These are phyloP conservation scores for Fusarium avenaceum DNA, from an alignment of 2,329 filamentous ascomycete species.

Conservation along the genomic window DNA sequence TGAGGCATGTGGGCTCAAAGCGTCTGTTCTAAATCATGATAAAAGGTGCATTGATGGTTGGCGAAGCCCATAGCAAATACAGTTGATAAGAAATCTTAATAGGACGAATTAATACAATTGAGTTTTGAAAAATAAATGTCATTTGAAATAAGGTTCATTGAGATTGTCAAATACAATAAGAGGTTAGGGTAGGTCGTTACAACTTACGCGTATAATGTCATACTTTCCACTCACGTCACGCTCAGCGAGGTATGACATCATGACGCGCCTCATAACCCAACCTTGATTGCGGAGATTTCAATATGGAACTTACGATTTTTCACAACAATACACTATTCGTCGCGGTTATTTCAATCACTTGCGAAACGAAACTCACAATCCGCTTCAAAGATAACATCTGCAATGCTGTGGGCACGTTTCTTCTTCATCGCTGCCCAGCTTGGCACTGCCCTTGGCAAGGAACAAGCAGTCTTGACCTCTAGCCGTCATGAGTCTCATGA, in stretches of 20 bases:
- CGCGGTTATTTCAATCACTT: neutral
- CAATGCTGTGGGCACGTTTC: neutral
- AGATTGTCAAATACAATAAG: neutral
- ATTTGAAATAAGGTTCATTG: neutral
- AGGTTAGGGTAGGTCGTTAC: too few species aligned
- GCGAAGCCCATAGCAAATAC: too few species aligned
- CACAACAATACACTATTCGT: neutral
- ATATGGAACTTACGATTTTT: neutral
- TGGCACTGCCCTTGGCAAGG: neutral
- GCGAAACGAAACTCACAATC: neutral
- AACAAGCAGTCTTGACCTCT: constrained; percentile 1
- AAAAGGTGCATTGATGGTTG: too few species aligned
- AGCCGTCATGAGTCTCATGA: neutral
- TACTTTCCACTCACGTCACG: constrained; percentile 27
- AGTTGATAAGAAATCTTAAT: too few species aligned
- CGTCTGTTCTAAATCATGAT: neutral
- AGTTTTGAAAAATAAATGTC: too few species aligned
- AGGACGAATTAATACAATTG: too few species aligned
- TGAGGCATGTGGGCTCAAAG: too few species aligned
- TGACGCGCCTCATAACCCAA: neutral
- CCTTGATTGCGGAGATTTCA: constrained; percentile 23
- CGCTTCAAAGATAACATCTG: neutral
- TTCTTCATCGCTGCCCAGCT: neutral
- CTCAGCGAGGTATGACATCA: constrained; percentile 27
- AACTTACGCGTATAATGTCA: neutral